Base-by-base conservation (phyloP, 306 rosid genomes). In the Cucumis melo region DNA sequence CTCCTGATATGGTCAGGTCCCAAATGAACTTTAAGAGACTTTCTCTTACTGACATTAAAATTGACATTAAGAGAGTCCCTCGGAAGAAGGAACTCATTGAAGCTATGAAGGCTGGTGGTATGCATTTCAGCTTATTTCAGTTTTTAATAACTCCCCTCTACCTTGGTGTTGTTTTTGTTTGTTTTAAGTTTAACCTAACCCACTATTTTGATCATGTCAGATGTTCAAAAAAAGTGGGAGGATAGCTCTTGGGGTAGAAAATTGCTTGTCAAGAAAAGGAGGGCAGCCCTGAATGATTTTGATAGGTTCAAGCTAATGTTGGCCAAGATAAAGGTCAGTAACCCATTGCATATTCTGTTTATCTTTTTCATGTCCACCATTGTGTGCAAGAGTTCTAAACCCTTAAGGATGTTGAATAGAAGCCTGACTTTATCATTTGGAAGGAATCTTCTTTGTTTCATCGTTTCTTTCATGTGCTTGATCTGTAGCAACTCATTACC, bases 201-300 rank as follows among this genome's bases (percentile, higher is more conserved):
- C 27, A 4, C 80, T 46, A 34, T 70, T 19, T 2, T 14, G 48
- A 56, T 42, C 34, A 1, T 58, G 24, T 44, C 77, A 92, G 98
- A 93, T 87, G 98, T 93, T 17, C 90, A 91, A 85, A 88, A 88
- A 87, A 93, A 91, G 87, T 93, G 98, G 98, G 98, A 93, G 86
- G 88, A 79, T 21, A 89, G 96, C 79, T 91, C 98, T 0, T 93
- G 97, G 97, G 98, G 98, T 1, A 87, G 98, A 58, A 93, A 93
- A 61, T 68, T 93, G n/a, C 88, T 93, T 77, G 98, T 93, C 11
- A 90, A 75, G 81, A 89, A 93, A 88, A 84, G 83, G 34, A 88
- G 97, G 74, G 96, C 96, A 1, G 8, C 86, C 10, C 97, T 93
- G 5, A 91, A 61, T 3, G 98, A 93, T 80, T 91, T 93, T 61